These are phyloP conservation scores for Aspergillus fructus DNA, from an alignment of 2,329 filamentous ascomycete genomes.

Conservation along the genomic window DNA sequence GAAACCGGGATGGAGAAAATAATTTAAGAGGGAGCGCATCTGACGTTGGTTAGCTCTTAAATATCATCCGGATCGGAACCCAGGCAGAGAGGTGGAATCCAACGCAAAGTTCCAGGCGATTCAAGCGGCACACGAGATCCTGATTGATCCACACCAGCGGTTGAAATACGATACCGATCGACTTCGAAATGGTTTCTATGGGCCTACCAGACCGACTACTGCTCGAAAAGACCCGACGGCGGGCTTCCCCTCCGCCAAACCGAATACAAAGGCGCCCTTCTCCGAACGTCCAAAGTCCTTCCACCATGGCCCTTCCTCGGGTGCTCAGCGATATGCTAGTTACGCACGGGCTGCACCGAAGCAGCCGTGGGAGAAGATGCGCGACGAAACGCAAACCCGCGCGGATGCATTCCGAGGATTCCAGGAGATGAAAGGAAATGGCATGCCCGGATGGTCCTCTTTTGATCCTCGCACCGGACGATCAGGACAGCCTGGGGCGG, in stretches of 20 bases:
- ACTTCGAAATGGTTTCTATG: slow-evolving; percentile 48
- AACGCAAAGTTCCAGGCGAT: slow-evolving; percentile 83
- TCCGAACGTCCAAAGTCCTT: slow-evolving; percentile 20
- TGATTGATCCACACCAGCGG: slow-evolving; percentile 60
- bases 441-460: slow-evolving; percentile 35
- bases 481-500: slow-evolving; percentile 19
- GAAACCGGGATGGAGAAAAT: background rate
- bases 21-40: background rate
- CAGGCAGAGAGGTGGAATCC: slow-evolving; percentile 75
- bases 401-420: slow-evolving; percentile 47
- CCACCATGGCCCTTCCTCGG: slow-evolving; percentile 34
- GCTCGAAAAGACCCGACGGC: slow-evolving; percentile 30
- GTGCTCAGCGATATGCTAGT: slow-evolving; percentile 41
- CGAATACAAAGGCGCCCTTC: slow-evolving; percentile 23
- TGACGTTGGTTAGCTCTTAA: slow-evolving; percentile 62
- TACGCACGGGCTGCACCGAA: slow-evolving; percentile 42
- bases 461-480: slow-evolving; percentile 42
- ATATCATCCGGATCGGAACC: slow-evolving; percentile 87
- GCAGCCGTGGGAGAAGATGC: slow-evolving; percentile 37
- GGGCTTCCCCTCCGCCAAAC: slow-evolving; percentile 23
- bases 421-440: slow-evolving; percentile 42
- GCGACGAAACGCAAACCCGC: slow-evolving; percentile 41
- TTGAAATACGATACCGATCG: slow-evolving; percentile 64
- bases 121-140: slow-evolving; percentile 79
- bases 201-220: slow-evolving; percentile 27